Evolutionary conservation across 108 stramenopile genomes (phyloP).

Genomic region (Fragilaria radians): DNA sequence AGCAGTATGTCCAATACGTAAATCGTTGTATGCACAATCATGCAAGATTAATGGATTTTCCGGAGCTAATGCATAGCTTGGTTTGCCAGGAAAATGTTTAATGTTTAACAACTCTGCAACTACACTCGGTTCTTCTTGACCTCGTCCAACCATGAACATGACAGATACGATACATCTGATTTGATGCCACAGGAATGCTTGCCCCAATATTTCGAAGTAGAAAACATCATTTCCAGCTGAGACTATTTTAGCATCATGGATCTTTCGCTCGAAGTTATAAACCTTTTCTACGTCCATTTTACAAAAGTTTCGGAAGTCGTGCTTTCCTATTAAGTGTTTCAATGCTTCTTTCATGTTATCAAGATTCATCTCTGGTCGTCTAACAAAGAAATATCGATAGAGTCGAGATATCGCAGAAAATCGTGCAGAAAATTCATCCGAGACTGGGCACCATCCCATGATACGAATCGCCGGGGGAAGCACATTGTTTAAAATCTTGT

Average conservation of each 20-base stretch:
- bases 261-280: conserved; percentile 80
- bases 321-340: conserved; percentile 70
- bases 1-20: conserved; percentile 60
- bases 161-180: conserved; percentile 94
- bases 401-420: conserved; percentile 80
- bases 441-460: conserved; percentile 91
- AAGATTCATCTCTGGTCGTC: conserved; percentile 53
- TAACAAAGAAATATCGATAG: conserved; percentile 93
- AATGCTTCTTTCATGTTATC: conserved; percentile 66
- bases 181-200: conserved; percentile 98
- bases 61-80: conserved; percentile 85
- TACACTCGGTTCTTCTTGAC: conserved; percentile 75
- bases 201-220: conserved; percentile 83
- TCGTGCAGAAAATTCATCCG: conserved; percentile 88
- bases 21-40: conserved; percentile 73
- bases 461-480: conserved; percentile 89
- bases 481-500: conserved; percentile 87
- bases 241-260: conserved; percentile 51
- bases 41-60: conserved; percentile 90
- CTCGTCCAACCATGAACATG: conserved; percentile 85
- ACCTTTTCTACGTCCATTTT: conserved; percentile 96
- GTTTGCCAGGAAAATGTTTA: conserved; percentile 81
- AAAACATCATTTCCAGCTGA: conserved; percentile 32
- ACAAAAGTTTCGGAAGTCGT: conserved; percentile 98
- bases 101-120: conserved; percentile 83